Base-by-base conservation (phyloP, 2,329 filamentous ascomycete genomes). In the Neofusicoccum umdonicola region DNA sequence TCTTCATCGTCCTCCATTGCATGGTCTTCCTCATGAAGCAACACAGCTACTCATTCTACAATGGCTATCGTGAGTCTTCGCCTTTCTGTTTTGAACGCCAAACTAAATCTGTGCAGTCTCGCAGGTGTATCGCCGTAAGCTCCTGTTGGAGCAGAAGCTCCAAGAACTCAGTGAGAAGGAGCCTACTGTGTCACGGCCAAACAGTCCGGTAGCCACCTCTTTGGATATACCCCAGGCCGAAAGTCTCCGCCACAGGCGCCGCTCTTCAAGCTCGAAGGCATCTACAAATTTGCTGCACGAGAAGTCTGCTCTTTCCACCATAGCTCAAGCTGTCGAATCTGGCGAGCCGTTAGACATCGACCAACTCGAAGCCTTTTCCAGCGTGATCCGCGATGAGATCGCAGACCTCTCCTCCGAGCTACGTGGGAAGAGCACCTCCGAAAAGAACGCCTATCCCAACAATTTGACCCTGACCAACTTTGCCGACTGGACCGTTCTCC, bases 11-110 rank as follows among this genome's bases (percentile, higher is more conserved):
- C 9, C 79, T 93, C 17, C 90, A 93, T 72, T 87, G 87, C 13
- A 78, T 93, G 63, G 86, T 90, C 3, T 89, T 93, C 83, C 74
- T 93, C 27, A 93, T 93, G 91, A 94, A 94, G 79, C 90, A 92
- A 76, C 91, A 93, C 73, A 90, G 88, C 17, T 93, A 91, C 71
- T 84, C 88, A 4, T 92, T 91, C 69, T 93, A 92, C 76, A 93
- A 93, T 70, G 90, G 91, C 6, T 85, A 93, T 67, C 79, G 79
- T 80, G 73, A 69, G 78, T 72, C 37, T 31, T 7, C 8, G 2
- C 8, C 19, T 22, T 13, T 27, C 17, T 8, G 27, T 31, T 31
- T 31, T 31, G 27, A 31, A 31, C 7, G 27, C 27, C 27, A 31
- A 31, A 31, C 27, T 31, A 31, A 31, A 7, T 31, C 4, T 41